phyloP scores from a whole-genome alignment of 225 moss, liverwort and hornwort genomes.

The Pseudoscleropodium purum region DNA sequence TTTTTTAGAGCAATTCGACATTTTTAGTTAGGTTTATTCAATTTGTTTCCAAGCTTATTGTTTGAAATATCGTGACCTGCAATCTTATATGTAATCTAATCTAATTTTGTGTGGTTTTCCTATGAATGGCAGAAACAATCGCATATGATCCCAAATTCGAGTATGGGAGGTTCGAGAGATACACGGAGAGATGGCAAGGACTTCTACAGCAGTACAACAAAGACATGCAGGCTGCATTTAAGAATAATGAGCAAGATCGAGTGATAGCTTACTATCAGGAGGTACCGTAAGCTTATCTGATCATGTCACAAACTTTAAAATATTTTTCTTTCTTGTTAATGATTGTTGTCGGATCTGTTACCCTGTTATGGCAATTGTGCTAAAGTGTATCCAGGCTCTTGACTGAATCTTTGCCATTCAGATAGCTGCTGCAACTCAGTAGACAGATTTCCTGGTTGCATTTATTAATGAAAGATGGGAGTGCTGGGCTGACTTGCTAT shows the following conservation, averaged over 20 bases:
- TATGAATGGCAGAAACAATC: slow-evolving; percentile 21
- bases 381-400: background rate
- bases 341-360: background rate
- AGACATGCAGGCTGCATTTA: slow-evolving; percentile 25
- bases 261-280: slow-evolving; percentile 35
- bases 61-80: background rate
- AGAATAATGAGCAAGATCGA: slow-evolving; percentile 21
- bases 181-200: slow-evolving; percentile 35
- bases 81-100: background rate
- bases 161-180: slow-evolving; percentile 35
- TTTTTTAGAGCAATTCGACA: background rate
- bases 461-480: background rate
- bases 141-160: slow-evolving; percentile 50
- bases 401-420: background rate
- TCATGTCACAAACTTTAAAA: background rate
- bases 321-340: background rate
- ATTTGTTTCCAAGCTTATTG: background rate
- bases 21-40: background rate
- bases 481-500: background rate
- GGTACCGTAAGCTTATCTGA: slow-evolving; percentile 6
- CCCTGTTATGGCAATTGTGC: background rate
- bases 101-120: background rate
- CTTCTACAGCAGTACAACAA: slow-evolving; percentile 34
- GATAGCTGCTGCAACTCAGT: background rate
- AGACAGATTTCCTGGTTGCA: background rate